These are phyloP conservation scores for Kwoniella sp. DNA, from an alignment of 768 basidiomycete genomes.

Conservation along the genomic window DNA sequence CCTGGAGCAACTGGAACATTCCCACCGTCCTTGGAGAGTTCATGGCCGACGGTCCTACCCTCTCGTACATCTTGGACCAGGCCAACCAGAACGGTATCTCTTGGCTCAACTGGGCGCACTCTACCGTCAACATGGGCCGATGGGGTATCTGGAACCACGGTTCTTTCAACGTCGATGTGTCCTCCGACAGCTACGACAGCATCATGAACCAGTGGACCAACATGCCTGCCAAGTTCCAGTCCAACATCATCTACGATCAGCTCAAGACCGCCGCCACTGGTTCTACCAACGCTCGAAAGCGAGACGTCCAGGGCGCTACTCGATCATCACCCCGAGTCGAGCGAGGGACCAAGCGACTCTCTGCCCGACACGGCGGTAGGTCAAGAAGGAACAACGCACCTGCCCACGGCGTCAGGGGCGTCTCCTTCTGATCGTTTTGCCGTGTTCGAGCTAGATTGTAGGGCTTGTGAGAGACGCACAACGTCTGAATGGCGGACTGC, in stretches of 20 bases:
- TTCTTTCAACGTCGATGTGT: constrained; percentile 26
- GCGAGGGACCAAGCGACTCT: constrained; percentile 8
- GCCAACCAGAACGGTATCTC: constrained; percentile 28
- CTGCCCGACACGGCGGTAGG: constrained; percentile 17
- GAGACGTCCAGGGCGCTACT: constrained; percentile 1
- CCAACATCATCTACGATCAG: constrained; percentile 20
- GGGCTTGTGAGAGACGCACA: too few relatives aligned
- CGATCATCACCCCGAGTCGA: neutral
- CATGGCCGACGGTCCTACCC: constrained; percentile 37
- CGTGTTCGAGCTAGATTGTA: too few relatives aligned
- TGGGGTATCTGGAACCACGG: constrained; percentile 39
- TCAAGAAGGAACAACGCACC: constrained; percentile 12
- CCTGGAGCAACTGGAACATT: constrained; percentile 25
- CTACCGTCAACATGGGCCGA: constrained; percentile 30
- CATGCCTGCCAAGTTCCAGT: constrained; percentile 19
- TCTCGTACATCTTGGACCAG: constrained; percentile 32
- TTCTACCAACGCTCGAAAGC: constrained; percentile 5
- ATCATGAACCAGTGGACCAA: constrained; percentile 33
- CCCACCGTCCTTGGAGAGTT: constrained; percentile 40
- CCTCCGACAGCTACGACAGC: constrained; percentile 30
- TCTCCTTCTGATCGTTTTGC: constrained; percentile 13
- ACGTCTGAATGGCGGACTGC: too few relatives aligned
- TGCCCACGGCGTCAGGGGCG: constrained; percentile 13
- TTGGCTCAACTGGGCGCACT: constrained; percentile 38
- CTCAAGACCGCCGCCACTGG: constrained; percentile 23